These are phyloP conservation scores for Pyrus hybrid DNA, from an alignment of 331 rosid species.

Conservation along the genomic window DNA sequence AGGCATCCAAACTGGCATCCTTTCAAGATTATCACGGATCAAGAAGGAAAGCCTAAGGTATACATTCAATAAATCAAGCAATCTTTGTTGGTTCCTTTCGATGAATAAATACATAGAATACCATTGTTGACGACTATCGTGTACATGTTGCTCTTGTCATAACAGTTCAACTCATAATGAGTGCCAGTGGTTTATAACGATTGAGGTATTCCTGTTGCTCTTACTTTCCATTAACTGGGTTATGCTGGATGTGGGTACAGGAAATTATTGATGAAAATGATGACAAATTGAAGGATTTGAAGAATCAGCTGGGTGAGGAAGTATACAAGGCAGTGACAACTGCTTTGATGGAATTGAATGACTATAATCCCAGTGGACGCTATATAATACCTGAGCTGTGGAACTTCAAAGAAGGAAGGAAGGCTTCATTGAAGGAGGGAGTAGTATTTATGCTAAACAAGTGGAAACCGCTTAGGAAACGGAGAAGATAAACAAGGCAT, in stretches of 20 bases:
- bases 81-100: too few relatives aligned
- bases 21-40: constrained; percentile 2
- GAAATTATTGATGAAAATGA: constrained; percentile 40
- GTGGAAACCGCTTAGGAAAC: constrained; percentile 34
- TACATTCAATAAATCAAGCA: too few relatives aligned
- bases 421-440: constrained; percentile 54
- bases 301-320: constrained; percentile 41
- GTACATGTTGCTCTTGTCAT: too few relatives aligned
- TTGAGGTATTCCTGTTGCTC: too few relatives aligned
- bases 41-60: too few relatives aligned
- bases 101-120: too few relatives aligned
- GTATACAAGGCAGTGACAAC: constrained; percentile 35
- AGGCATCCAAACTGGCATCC: constrained; percentile 8
- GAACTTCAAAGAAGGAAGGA: constrained; percentile 51
- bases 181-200: too few relatives aligned
- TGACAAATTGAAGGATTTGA: constrained; percentile 45
- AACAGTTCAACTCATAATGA: too few relatives aligned
- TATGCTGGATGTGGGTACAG: too few relatives aligned
- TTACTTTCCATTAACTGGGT: too few relatives aligned
- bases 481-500: not conserved
- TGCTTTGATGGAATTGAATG: constrained; percentile 59
- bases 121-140: too few relatives aligned
- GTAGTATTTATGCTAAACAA: constrained; percentile 23
- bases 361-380: constrained; percentile 56
- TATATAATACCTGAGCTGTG: constrained; percentile 50